Evolutionary conservation across 108 stramenopile species (phyloP), one percentile per base, ranked within the genome.

Genomic region (Asterionellopsis glacialis): DNA sequence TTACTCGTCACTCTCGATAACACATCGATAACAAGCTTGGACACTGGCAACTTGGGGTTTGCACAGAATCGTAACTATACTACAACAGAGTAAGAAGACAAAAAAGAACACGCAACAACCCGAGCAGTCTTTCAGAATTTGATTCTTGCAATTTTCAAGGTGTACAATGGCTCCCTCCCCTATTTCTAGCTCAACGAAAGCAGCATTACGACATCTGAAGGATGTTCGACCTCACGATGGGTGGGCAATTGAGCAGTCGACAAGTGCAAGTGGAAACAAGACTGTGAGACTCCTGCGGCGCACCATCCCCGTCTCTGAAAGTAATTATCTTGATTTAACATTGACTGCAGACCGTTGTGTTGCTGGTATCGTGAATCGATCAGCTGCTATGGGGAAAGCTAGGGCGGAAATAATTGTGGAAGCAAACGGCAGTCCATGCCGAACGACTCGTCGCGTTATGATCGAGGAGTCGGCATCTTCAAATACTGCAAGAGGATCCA

Each of bases 211-310:
- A 3, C 74, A 86, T 47, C 67, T 86, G n/a, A 64, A 63, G 21
- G 48, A 45, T 21, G 49, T 83, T 23, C 77, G 66, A 60, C 85
- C 85, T 12, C 50, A 67, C 16, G 81, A 82, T 53, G 85, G 85
- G 13, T 86, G 80, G 67, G 64, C 79, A 13, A 65, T 75, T 45
- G 71, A 84, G 39, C 33, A 33, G 33, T 33, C 33, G 33, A 33
- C 33, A 33, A 64, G 59, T 7, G 39, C 41, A 0, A 44, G 41
- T n/a, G 64, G 62, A 11, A 57, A 57, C 23, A 38, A 66, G 13
- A 64, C 59, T 19, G 28, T 75, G 1, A 66, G 64, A 45, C 52
- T 86, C 45, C 65, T 71, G 55, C 68, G 85, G 51, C 54, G 85
- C 23, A 77, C 56, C 28, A 52, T 77, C 9, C 73, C 74, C 0